Conservation (phyloP, 2,329 filamentous ascomycete genomes). For the Penicillium sp. region DNA sequence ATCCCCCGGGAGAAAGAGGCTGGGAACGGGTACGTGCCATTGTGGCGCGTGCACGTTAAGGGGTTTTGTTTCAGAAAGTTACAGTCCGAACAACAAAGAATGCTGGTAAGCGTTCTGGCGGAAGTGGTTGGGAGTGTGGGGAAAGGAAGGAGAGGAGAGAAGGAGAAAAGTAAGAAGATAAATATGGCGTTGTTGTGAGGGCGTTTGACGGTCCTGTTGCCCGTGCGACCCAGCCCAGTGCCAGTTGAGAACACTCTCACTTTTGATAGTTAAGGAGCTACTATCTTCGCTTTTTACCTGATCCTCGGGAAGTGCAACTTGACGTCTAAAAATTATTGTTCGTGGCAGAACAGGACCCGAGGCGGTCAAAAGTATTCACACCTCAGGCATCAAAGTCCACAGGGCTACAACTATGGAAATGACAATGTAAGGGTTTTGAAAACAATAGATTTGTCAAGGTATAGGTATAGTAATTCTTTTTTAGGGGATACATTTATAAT, state of each 20-base stretch:
- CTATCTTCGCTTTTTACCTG: not conserved
- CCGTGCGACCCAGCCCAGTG: not conserved
- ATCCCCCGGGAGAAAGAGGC: slow-evolving; percentile 34
- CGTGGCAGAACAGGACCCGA: not conserved
- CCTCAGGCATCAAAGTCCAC: not conserved
- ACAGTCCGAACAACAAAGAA: not conserved
- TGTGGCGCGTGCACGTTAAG: slow-evolving; percentile 11
- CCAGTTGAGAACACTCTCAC: not conserved
- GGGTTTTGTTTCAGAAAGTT: not conserved
- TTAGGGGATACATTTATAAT: not conserved
- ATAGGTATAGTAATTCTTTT: not conserved
- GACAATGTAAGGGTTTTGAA: not conserved
- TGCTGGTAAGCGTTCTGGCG: not conserved
- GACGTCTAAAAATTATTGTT: not conserved
- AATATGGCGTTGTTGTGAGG: not conserved
- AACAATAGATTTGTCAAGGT: not conserved
- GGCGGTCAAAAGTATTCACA: not conserved
- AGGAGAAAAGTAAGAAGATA: not conserved
- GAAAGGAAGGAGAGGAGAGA: slow-evolving; percentile 3
- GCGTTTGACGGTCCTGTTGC: not conserved
- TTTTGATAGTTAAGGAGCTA: not conserved
- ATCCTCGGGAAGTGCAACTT: not conserved
- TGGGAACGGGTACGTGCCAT: slow-evolving; percentile 42
- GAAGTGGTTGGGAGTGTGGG: slow-evolving; percentile 1
- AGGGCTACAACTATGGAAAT: not conserved